A percentile compares a stretch with the other conserved stretches of the same genome.
Evolutionary conservation across 116 monocot genomes (phyloP).

Genomic region (Trichopus zeylanicus): DNA sequence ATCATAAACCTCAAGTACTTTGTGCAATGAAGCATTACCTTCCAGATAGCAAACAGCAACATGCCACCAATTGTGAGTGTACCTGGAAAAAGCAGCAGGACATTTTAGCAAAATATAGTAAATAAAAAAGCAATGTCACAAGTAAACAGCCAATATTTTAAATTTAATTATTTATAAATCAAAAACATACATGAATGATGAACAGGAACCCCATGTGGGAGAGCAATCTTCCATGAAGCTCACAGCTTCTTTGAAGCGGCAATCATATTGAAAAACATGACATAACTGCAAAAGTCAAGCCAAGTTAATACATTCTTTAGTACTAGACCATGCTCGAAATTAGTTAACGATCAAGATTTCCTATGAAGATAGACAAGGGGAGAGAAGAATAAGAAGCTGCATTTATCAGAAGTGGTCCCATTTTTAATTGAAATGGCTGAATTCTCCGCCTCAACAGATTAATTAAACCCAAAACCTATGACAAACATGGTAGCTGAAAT

Average conservation of each 20-base stretch:
- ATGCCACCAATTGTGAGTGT: conserved; percentile 94
- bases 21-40: conserved; percentile 57
- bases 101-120: neutral
- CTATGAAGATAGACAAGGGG: no score
- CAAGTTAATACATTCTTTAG: neutral
- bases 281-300: conserved; percentile 42
- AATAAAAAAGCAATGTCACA: no score
- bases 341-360: no score
- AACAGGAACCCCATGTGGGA: conserved; percentile 53
- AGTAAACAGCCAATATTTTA: neutral
- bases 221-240: conserved; percentile 77
- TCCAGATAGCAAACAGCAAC: conserved; percentile 86
- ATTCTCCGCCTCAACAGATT: no score
- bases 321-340: neutral
- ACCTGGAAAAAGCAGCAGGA: conserved; percentile 27
- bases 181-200: conserved; percentile 68
- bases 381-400: no score
- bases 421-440: no score
- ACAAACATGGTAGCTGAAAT: no score
- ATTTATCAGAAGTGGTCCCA: no score
- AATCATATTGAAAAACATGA: conserved; percentile 77
- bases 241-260: conserved; percentile 76
- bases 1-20: conserved; percentile 71
- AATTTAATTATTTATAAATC: neutral
- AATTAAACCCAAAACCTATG: no score